phyloP scores from a whole-genome alignment of 2,329 filamentous ascomycete genomes.

The Passalora sequoiae region DNA sequence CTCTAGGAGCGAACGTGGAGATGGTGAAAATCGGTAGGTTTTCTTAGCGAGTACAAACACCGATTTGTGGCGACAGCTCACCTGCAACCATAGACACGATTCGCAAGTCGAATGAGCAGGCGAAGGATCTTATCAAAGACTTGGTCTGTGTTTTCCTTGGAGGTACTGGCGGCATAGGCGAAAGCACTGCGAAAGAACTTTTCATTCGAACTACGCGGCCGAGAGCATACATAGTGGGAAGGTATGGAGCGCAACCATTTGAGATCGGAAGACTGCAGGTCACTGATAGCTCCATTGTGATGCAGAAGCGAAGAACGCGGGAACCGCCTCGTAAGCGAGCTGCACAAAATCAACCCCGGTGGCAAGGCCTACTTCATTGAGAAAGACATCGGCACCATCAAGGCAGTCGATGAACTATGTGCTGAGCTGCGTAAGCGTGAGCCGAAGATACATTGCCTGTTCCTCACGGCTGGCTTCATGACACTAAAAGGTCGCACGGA shows the following conservation, averaged over 20 bases:
- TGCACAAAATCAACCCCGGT: slow-evolving; percentile 36
- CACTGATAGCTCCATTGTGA: neutral
- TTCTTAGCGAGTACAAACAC: neutral
- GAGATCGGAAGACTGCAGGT: too few species aligned
- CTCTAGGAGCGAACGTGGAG: slow-evolving; percentile 20
- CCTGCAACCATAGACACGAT: slow-evolving; percentile 19
- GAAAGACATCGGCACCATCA: slow-evolving; percentile 39
- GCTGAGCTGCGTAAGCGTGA: slow-evolving; percentile 49
- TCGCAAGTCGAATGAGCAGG: slow-evolving; percentile 31
- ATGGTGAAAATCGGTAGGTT: slow-evolving; percentile 20
- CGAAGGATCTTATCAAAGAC: slow-evolving; percentile 24
- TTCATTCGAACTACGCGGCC: slow-evolving; percentile 38
- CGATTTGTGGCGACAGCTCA: neutral
- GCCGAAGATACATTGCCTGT: slow-evolving; percentile 50
- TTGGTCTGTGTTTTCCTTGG: slow-evolving; percentile 39
- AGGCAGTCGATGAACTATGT: slow-evolving; percentile 41
- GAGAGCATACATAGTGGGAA: slow-evolving; percentile 41
- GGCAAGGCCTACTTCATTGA: slow-evolving; percentile 40
- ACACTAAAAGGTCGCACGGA: slow-evolving; percentile 42
- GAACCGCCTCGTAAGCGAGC: slow-evolving; percentile 34
- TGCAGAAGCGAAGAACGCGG: slow-evolving; percentile 37
- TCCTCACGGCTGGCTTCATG: slow-evolving; percentile 50
- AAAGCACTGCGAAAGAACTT: slow-evolving; percentile 41
- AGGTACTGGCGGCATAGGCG: slow-evolving; percentile 42
- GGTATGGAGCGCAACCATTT: slow-evolving; percentile 21